These are phyloP conservation scores for Solanum pennellii DNA, from an alignment of 257 asterid species.

Conservation along the genomic window DNA sequence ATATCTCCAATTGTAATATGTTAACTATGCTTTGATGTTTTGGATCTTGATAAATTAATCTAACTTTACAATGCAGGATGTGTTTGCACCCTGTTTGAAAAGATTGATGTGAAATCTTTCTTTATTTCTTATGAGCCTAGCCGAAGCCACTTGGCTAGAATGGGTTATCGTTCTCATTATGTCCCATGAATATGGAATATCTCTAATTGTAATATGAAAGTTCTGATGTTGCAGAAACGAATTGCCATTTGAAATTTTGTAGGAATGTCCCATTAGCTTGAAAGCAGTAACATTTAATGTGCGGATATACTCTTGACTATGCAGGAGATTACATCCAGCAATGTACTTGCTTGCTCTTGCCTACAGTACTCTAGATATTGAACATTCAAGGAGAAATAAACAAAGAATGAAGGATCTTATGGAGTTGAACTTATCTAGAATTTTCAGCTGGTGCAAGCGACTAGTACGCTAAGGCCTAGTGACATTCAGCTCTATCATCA, in stretches of 20 bases:
- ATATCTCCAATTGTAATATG: not conserved
- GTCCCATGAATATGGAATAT: not conserved
- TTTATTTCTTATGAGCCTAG: not conserved
- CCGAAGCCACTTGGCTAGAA: not conserved
- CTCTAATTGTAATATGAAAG: not conserved
- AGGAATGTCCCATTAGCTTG: not conserved
- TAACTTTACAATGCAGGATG: not conserved
- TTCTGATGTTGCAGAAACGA: not conserved
- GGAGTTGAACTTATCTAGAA: constrained; percentile 41
- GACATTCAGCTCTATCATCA: not conserved
- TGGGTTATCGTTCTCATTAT: not conserved
- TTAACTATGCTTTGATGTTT: not conserved
- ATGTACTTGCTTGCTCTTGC: constrained; percentile 85
- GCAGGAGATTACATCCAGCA: constrained; percentile 97
- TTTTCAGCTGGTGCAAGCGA: constrained; percentile 52
- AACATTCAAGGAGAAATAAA: constrained; percentile 44
- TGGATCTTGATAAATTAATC: not conserved
- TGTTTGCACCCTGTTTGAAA: not conserved
- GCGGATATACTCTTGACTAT: constrained; percentile 5
- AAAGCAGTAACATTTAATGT: not conserved
- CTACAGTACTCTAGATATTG: constrained; percentile 85
- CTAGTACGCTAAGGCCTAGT: not conserved
- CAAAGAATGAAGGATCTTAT: constrained; percentile 45
- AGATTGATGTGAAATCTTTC: not conserved
- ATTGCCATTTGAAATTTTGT: not conserved